phyloP scores from a whole-genome alignment of 2,329 filamentous ascomycete species.

The Graphilbum ipis-grandicollis region DNA sequence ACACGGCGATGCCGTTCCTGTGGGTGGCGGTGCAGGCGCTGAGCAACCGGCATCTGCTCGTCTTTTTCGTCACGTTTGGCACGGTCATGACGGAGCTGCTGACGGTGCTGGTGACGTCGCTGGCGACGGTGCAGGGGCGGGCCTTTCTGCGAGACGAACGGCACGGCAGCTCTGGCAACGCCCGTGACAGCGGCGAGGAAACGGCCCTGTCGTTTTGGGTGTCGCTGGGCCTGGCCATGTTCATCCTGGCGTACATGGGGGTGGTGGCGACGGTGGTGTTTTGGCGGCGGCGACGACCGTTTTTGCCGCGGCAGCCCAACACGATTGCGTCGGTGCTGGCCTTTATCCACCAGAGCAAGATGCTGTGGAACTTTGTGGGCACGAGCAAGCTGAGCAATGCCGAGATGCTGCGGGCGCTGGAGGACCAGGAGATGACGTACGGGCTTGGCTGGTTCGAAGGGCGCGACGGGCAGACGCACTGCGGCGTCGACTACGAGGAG shows the following conservation, averaged over 20 bases:
- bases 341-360: conserved; percentile 65
- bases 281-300: conserved; percentile 44
- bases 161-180: conserved; percentile 10
- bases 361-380: conserved; percentile 59
- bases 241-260: conserved; percentile 50
- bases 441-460: conserved; percentile 64
- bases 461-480: conserved; percentile 55
- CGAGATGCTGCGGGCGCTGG: conserved; percentile 44
- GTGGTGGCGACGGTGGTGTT: conserved; percentile 43
- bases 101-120: conserved; percentile 49
- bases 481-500: conserved; percentile 64
- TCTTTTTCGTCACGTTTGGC: conserved; percentile 52
- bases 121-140: conserved; percentile 46
- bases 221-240: conserved; percentile 41
- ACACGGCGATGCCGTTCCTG: conserved; percentile 53
- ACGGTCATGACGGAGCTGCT: conserved; percentile 57
- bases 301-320: conserved; percentile 61
- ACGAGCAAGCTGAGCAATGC: conserved; percentile 44
- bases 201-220: conserved; percentile 48
- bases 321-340: conserved; percentile 62
- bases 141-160: conserved; percentile 24
- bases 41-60: conserved; percentile 44
- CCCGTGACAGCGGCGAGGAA: conserved; percentile 37
- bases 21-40: conserved; percentile 45
- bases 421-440: conserved; percentile 33